Evolutionary conservation across 495 filamentous ascomycete genomes (phyloP), one percentile per base, ranked within the genome.

Genomic region (Bathelium albidoporum): DNA sequence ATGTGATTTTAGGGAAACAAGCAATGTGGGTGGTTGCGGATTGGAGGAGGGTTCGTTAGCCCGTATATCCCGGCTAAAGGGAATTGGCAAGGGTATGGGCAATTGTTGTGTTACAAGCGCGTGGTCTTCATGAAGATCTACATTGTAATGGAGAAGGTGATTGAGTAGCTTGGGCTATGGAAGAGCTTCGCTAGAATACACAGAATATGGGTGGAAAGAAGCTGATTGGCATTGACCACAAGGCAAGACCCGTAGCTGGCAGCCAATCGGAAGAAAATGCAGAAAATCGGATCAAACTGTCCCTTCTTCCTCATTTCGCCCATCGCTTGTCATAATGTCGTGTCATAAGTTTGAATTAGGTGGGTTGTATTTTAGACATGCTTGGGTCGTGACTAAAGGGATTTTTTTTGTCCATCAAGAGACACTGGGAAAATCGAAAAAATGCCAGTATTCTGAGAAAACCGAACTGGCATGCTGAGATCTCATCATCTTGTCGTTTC

Each of bases 21-120:
- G 69, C 28, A 28, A 74, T 71, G 72, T 43, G 64, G 31, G 69
- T 75, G 9, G 73, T 64, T 59, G 70, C 71, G 34, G 71, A 75
- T 52, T 75, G 73, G 73, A 61, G 63, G 29, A 45, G n/a, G n/a
- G n/a, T n/a, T n/a, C n/a, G n/a, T n/a, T n/a, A n/a, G n/a, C n/a
- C n/a, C n/a, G n/a, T n/a, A n/a, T n/a, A n/a, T n/a, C n/a, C n/a
- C n/a, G n/a, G n/a, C n/a, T n/a, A n/a, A n/a, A n/a, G n/a, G n/a
- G n/a, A n/a, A n/a, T 72, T 18, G 9, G 49, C 24, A 28, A 16
- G 16, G 20, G 10, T 5, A 11, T 9, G 20, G 20, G 12, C 24
- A 29, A 9, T 5, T 9, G 12, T 3, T 20, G 4, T 20, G 24
- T 26, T 2, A 24, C 24, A 16, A 7, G 24, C 16, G 20, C 22